These are phyloP conservation scores for Lichina pygmaea DNA, from an alignment of 495 filamentous ascomycete species.

Conservation along the genomic window DNA sequence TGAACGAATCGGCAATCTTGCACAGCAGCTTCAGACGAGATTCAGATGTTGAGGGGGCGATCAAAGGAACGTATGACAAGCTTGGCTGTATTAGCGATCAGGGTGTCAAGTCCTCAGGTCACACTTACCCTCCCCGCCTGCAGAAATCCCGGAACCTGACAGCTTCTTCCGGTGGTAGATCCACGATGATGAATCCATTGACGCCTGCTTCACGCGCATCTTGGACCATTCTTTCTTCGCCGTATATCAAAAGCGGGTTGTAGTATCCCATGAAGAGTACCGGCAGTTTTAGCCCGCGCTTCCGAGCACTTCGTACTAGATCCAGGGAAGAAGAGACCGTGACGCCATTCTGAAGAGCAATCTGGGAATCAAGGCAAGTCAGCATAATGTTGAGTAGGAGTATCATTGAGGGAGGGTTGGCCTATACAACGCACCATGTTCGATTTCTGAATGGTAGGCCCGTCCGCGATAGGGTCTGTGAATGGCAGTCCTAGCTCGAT, in stretches of 20 bases:
- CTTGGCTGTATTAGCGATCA: slow-evolving; percentile 12
- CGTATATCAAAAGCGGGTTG: slow-evolving; percentile 80
- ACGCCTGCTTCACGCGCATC: slow-evolving; percentile 71
- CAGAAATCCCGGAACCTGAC: slow-evolving; percentile 73
- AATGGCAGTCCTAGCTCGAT: slow-evolving; percentile 82
- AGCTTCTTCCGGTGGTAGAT: slow-evolving; percentile 91
- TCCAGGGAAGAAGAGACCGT: slow-evolving; percentile 49
- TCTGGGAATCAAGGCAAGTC: slow-evolving; percentile 4
- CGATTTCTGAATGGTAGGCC: slow-evolving; percentile 75
- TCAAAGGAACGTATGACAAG: slow-evolving; percentile 82
- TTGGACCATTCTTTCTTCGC: slow-evolving; percentile 62
- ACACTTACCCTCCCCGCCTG: slow-evolving; percentile 37
- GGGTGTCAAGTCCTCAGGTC: neutral
- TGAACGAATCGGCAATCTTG: slow-evolving; percentile 93
- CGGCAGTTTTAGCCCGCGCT: slow-evolving; percentile 48
- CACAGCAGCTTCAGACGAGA: slow-evolving; percentile 82
- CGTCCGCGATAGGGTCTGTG: slow-evolving; percentile 92
- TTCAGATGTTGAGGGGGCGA: slow-evolving; percentile 84
- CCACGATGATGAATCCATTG: slow-evolving; percentile 95
- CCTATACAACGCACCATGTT: slow-evolving; percentile 30
- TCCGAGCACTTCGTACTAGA: slow-evolving; percentile 52
- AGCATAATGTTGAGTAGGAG: neutral
- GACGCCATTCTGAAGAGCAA: slow-evolving; percentile 68
- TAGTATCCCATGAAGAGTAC: slow-evolving; percentile 97
- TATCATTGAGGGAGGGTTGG: neutral